Percentiles rank a stretch among this genome's conserved stretches.
Conservation (phyloP, 202 grass and related monocot genomes). For the Carex sylvatica region DNA sequence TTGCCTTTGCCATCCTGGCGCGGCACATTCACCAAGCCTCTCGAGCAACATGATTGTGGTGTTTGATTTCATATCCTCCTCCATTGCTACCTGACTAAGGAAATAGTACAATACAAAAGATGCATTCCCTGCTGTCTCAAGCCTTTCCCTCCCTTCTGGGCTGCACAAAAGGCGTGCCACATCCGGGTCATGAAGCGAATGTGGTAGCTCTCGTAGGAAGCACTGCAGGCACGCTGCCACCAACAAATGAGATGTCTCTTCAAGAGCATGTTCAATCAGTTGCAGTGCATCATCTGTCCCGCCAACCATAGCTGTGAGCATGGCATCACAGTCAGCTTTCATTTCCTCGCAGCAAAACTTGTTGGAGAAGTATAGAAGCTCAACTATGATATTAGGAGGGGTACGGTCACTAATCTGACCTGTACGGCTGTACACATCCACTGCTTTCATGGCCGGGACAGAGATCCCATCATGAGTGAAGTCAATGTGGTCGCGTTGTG, state of each 20-base stretch:
- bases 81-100: conserved; percentile 75
- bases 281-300: conserved; percentile 52
- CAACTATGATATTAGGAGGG: conserved; percentile 54
- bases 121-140: conserved; percentile 57
- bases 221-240: conserved; percentile 80
- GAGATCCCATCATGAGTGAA: conserved; percentile 79
- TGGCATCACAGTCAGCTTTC: conserved; percentile 70
- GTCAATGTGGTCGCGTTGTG: conserved; percentile 65
- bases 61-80: conserved; percentile 81
- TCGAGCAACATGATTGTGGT: conserved; percentile 83
- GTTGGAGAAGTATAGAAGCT: conserved; percentile 81
- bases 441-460: conserved; percentile 59
- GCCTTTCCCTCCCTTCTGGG: conserved; percentile 61
- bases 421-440: conserved; percentile 55
- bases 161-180: conserved; percentile 67
- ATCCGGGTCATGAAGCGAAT: conserved; percentile 57
- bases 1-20: conserved; percentile 68
- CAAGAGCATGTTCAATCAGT: conserved; percentile 72
- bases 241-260: conserved; percentile 66
- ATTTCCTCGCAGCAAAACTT: conserved; percentile 92
- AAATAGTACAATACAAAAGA: conserved; percentile 92
- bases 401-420: conserved; percentile 41
- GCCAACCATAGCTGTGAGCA: conserved; percentile 57
- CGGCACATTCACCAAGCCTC: conserved; percentile 57
- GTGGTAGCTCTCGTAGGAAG: conserved; percentile 90